Evolutionary conservation across 2,329 filamentous ascomycete species (phyloP).

Genomic region (Podosphaera leucotricha): DNA sequence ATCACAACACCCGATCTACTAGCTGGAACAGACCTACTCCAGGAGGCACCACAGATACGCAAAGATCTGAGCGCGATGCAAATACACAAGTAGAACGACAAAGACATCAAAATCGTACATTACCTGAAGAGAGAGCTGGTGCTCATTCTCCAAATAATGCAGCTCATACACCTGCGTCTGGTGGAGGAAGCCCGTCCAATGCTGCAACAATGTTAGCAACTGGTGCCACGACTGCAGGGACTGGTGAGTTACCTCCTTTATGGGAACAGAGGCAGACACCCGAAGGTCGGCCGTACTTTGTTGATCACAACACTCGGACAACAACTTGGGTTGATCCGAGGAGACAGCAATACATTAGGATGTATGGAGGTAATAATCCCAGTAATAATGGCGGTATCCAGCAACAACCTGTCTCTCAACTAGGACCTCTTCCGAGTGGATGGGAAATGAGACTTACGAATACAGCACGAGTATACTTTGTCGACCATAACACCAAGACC

Average conservation of each 20-base stretch:
- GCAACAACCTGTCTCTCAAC: constrained; percentile 89
- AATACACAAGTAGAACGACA: constrained; percentile 84
- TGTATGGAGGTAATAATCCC: constrained; percentile 79
- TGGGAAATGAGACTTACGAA: constrained; percentile 99
- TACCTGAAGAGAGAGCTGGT: constrained; percentile 87
- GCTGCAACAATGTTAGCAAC: constrained; percentile 79
- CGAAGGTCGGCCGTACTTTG: constrained; percentile 86
- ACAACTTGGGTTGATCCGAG: constrained; percentile 97
- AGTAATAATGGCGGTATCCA: constrained; percentile 69
- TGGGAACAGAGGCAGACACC: constrained; percentile 96
- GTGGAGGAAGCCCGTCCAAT: constrained; percentile 18
- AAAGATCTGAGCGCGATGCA: constrained; percentile 60
- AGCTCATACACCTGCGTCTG: constrained; percentile 8
- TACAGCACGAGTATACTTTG: constrained; percentile 93
- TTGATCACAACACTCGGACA: constrained; percentile 93
- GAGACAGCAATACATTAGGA: constrained; percentile 91
- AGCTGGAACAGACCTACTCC: constrained; percentile 86
- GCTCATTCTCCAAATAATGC: constrained; percentile 57
- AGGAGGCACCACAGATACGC: constrained; percentile 50
- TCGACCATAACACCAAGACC: constrained; percentile 98
- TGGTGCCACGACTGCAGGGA: constrained; percentile 79
- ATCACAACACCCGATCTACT: constrained; percentile 89
- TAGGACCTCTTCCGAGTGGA: constrained; percentile 82
- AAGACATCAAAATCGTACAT: constrained; percentile 80
- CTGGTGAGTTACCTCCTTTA: constrained; percentile 78